Evolutionary conservation across 2,329 filamentous ascomycete species (phyloP).

Genomic region (Fusarium metavorans): DNA sequence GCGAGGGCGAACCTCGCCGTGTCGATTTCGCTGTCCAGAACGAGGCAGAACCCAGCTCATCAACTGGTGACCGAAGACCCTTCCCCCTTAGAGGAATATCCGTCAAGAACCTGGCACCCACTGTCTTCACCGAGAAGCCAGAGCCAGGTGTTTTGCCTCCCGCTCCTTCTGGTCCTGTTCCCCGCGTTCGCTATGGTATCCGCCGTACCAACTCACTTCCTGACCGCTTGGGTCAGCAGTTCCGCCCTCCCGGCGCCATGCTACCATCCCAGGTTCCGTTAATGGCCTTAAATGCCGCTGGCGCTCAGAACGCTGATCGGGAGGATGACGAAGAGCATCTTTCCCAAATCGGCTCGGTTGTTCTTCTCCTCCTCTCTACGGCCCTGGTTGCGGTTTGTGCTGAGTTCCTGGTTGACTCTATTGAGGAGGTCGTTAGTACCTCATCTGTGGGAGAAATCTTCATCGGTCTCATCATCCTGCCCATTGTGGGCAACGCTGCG

Average conservation of each 20-base stretch:
- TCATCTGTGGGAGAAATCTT: constrained; percentile 73
- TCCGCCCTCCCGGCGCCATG: constrained; percentile 63
- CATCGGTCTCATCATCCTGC: constrained; percentile 78
- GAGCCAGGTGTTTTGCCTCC: constrained; percentile 43
- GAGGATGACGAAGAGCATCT: constrained; percentile 60
- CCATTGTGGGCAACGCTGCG: constrained; percentile 79
- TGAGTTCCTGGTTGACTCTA: constrained; percentile 77
- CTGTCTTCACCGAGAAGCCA: constrained; percentile 71
- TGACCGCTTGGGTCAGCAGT: constrained; percentile 69
- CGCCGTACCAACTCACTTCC: constrained; percentile 81
- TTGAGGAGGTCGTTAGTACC: constrained; percentile 70
- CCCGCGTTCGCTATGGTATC: constrained; percentile 72
- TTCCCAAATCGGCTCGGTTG: constrained; percentile 66
- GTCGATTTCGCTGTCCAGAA: constrained; percentile 67
- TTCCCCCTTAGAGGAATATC: constrained; percentile 72
- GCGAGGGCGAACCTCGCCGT: constrained; percentile 61
- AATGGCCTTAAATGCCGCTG: constrained; percentile 49
- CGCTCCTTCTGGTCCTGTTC: constrained; percentile 59
- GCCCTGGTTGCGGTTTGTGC: constrained; percentile 76
- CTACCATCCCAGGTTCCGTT: constrained; percentile 61
- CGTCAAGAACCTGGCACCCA: constrained; percentile 76
- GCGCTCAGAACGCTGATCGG: constrained; percentile 39
- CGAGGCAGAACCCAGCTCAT: constrained; percentile 37
- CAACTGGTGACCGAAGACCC: constrained; percentile 52
- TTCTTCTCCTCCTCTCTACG: constrained; percentile 74